Conservation (phyloP, 305 asterid species). For the Solanum hybrid region DNA sequence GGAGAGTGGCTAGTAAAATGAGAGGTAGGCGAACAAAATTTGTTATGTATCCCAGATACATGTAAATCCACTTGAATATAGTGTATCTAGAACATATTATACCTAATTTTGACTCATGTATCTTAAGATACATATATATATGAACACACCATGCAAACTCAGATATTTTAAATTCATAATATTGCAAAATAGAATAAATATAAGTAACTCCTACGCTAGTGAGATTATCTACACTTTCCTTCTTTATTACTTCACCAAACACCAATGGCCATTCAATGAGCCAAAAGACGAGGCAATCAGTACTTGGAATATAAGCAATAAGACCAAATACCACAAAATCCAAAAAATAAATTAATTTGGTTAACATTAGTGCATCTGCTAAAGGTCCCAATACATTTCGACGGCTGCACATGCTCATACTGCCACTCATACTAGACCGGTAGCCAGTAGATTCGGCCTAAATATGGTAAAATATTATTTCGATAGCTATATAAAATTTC, state of each 20-base stretch:
- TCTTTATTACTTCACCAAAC: background rate
- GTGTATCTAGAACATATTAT: too few species aligned
- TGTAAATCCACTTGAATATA: too few species aligned
- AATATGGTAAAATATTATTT: background rate
- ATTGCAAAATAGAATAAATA: too few species aligned
- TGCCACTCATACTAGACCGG: background rate
- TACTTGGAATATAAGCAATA: background rate
- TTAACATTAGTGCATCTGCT: background rate
- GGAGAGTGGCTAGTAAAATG: background rate
- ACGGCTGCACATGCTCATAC: background rate
- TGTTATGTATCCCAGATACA: too few species aligned
- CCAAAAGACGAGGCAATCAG: background rate
- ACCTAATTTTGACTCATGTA: too few species aligned
- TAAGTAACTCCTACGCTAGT: too few species aligned
- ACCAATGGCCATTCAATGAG: background rate
- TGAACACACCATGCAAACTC: background rate
- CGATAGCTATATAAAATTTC: background rate
- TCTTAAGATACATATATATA: background rate
- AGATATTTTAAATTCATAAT: too few species aligned
- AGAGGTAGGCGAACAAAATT: background rate
- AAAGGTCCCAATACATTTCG: background rate
- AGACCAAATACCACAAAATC: background rate
- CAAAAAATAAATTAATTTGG: background rate
- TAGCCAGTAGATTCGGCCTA: background rate
- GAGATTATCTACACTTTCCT: background rate